Base-by-base conservation (phyloP, 768 basidiomycete genomes). In the Russula dissimulans region DNA sequence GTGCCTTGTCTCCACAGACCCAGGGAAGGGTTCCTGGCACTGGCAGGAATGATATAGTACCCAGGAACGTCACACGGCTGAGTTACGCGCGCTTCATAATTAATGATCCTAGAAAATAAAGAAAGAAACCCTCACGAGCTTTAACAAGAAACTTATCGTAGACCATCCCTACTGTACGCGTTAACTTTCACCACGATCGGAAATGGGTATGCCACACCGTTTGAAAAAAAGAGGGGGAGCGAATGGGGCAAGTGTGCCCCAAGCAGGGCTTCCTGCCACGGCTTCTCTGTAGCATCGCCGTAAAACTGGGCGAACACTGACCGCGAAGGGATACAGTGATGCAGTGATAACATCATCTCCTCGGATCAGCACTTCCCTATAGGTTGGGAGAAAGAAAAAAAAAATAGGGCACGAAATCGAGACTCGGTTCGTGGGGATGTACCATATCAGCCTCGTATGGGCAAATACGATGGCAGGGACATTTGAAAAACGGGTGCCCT, bases 241-340 rank as follows among this genome's bases (percentile, higher is more conserved):
- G 45, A 34, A 49, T 26, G 15, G 26, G 22, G 15, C 41, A 38
- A 29, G 42, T 45, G n/a, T 18, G 17, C 26, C 48, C 42, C 39
- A 29, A 55, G 12, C 39, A 15, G 38, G n/a, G n/a, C 41, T 44
- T 55, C 47, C 17, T 55, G 22, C 44, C 45, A 36, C 22, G 29
- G n/a, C 32, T 36, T 44, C 47, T n/a, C 54, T 60, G 53, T 39
- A 2, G 53, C 18, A 41, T 34, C n/a, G 36, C 42, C 5, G 22
- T 26, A 26, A 26, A 12, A 12, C 10, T 44, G 41, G 46, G n/a
- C 47, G 17, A 26, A 26, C 22, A 1, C 22, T 51, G 34, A 22
- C 48, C 60, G 18, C 4, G 48, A 50, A 32, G 59, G 59, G 60
- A 32, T 56, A 61, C 38, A 49, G 51, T 22, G 29, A 38, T 6